Evolutionary conservation across 192 early-diverging fungal genomes (phyloP), one percentile per base, ranked within the genome.

Genomic region (Coemansia sp.): DNA sequence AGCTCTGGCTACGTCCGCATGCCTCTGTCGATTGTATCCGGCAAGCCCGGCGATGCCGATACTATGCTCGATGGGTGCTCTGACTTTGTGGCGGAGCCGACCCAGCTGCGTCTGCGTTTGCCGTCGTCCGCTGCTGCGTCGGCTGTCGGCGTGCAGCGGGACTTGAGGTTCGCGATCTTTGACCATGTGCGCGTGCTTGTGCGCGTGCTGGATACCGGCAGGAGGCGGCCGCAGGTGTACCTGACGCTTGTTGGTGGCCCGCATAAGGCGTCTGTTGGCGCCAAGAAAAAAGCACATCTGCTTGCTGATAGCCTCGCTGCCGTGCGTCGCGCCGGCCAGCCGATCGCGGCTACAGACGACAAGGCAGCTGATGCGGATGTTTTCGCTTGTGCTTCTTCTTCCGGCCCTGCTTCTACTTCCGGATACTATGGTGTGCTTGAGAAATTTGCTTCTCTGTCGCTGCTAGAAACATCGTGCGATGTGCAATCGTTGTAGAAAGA

Each of bases 111-210:
- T 9, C 62, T 81, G 11, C 45, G 58, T 3, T 47, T 77, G 66
- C 70, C 78, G 2, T 16, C 24, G 34, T 39, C 32, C 39, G 0
- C 39, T 9, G 13, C 39, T 2, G 39, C 13, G 8, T 42, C 13
- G 6, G 39, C 39, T 42, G 14, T 3, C 14, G 16, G n/a, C n/a
- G 55, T 0, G 18, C 55, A 73, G 30, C 60, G n/a, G 23, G 49
- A 51, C 39, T 69, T 89, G 53, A 57, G 58, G 11, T 86, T 89
- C 50, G 56, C 71, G 2, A 59, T 88, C 23, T 89, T 89, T 70
- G 88, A 89, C 54, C 84, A 83, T 28, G 85, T 89, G 54, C 79
- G 68, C 34, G 85, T 89, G 2, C 70, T 75, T 0, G 62, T 89
- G 18, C 80, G 83, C 18, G 66, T 89, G 28, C 82, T 85, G 11